Evolutionary conservation across 2,329 filamentous ascomycete species (phyloP).

Genomic region (Cucurbitaria berberidis): DNA sequence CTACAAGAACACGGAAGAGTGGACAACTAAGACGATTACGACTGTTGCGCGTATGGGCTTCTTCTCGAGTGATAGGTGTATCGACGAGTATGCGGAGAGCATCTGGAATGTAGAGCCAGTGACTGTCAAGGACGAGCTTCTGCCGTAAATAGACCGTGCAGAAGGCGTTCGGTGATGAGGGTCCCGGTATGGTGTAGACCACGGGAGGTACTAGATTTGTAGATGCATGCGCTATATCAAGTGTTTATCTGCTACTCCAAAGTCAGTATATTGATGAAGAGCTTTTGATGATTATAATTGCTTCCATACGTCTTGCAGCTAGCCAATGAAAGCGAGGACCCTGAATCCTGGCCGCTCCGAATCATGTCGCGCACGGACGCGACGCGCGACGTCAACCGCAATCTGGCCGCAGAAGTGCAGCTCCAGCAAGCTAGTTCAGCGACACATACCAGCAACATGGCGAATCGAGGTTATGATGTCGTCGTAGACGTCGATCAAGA

Average conservation of each 20-base stretch:
- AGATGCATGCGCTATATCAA: neutral
- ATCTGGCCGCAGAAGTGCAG: constrained; percentile 36
- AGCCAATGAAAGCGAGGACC: too few relatives aligned
- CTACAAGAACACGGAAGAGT: constrained; percentile 90
- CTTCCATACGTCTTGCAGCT: too few relatives aligned
- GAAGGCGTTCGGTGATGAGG: neutral
- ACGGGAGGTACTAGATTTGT: constrained; percentile 5
- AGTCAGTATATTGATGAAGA: too few relatives aligned
- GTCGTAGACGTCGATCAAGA: constrained; percentile 98
- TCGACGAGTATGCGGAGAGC: constrained; percentile 94
- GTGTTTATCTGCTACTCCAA: too few relatives aligned
- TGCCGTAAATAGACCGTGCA: constrained; percentile 13
- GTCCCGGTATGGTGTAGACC: neutral
- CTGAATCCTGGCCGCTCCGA: constrained; percentile 23
- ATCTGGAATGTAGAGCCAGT: constrained; percentile 98
- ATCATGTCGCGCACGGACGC: constrained; percentile 28
- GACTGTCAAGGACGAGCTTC: constrained; percentile 48
- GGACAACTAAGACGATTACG: constrained; percentile 87
- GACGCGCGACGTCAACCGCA: constrained; percentile 40
- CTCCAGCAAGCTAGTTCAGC: constrained; percentile 14
- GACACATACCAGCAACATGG: constrained; percentile 59
- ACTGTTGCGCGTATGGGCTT: constrained; percentile 95
- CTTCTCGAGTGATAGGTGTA: constrained; percentile 93
- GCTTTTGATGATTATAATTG: too few relatives aligned
- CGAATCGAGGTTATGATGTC: constrained; percentile 91